These are phyloP conservation scores for Turnera subulata DNA, from an alignment of 345 rosid genomes.

Conservation along the genomic window DNA sequence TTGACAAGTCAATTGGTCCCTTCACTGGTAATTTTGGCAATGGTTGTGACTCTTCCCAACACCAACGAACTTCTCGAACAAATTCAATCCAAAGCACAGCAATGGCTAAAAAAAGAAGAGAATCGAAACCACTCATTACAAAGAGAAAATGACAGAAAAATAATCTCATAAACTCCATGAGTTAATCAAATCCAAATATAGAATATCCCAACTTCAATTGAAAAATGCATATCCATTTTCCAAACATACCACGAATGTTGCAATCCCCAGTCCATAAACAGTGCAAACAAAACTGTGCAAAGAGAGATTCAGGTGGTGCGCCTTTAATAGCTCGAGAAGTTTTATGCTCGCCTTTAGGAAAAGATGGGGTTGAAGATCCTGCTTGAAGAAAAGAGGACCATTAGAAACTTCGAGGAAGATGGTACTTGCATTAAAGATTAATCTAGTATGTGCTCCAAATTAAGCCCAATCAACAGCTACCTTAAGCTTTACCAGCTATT, in stretches of 20 bases:
- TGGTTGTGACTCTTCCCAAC: conserved; percentile 92
- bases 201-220: neutral
- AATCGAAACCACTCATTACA: conserved; percentile 1
- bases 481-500: too few relatives aligned
- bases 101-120: conserved; percentile 51
- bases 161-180: neutral
- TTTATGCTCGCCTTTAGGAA: conserved; percentile 57
- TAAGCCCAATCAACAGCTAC: neutral
- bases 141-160: neutral
- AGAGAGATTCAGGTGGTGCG: conserved; percentile 74
- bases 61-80: conserved; percentile 96
- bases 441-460: neutral
- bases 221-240: conserved; percentile 8
- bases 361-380: conserved; percentile 51
- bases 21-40: conserved; percentile 62
- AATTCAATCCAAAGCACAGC: conserved; percentile 92
- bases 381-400: conserved; percentile 2
- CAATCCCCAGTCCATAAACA: conserved; percentile 90
- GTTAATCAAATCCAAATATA: neutral
- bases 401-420: neutral
- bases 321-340: conserved; percentile 82
- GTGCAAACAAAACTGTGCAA: conserved; percentile 81
- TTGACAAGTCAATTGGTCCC: conserved; percentile 74
- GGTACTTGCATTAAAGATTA: neutral
- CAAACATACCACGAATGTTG: conserved; percentile 77